A percentile compares a stretch with the other conserved stretches of the same genome.
Evolutionary conservation across 2,329 filamentous ascomycete genomes (phyloP).

Genomic region (Fusarium circinatum): DNA sequence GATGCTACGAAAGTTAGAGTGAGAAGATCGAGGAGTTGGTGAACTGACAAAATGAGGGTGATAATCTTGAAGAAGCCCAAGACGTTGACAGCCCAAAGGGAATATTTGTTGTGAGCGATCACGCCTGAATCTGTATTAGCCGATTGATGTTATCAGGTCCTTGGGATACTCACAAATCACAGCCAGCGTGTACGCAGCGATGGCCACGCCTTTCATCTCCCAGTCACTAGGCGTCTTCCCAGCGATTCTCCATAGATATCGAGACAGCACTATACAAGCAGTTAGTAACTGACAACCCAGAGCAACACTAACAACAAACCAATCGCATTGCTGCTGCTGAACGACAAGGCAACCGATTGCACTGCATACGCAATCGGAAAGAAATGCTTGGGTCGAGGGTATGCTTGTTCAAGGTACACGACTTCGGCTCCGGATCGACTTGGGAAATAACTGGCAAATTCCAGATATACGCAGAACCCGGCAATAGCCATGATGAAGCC

Average conservation of each 20-base stretch:
- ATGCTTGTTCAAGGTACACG: conserved; percentile 75
- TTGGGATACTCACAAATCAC: background rate
- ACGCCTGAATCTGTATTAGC: conserved; percentile 53
- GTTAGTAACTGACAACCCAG: background rate
- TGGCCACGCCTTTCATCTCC: conserved; percentile 73
- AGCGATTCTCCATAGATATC: conserved; percentile 70
- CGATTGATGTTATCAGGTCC: fast-evolving
- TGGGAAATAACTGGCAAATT: conserved; percentile 72
- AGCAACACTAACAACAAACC: background rate
- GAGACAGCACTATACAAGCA: conserved; percentile 60
- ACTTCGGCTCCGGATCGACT: conserved; percentile 73
- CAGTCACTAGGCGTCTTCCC: conserved; percentile 63
- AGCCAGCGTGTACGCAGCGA: conserved; percentile 70
- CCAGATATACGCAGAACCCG: conserved; percentile 69
- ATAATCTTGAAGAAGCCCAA: conserved; percentile 69
- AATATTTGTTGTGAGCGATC: conserved; percentile 66
- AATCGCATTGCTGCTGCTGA: conserved; percentile 73
- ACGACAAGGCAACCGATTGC: conserved; percentile 70
- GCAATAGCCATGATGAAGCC: conserved; percentile 68
- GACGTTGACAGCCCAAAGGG: conserved; percentile 64
- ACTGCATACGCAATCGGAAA: conserved; percentile 73
- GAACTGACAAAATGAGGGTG: conserved; percentile 64
- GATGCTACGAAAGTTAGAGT: conserved; percentile 45
- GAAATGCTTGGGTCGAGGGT: conserved; percentile 70
- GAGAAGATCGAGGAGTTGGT: conserved; percentile 50